phyloP scores from a whole-genome alignment of 768 basidiomycete genomes.

The Lentinus tigrinus region DNA sequence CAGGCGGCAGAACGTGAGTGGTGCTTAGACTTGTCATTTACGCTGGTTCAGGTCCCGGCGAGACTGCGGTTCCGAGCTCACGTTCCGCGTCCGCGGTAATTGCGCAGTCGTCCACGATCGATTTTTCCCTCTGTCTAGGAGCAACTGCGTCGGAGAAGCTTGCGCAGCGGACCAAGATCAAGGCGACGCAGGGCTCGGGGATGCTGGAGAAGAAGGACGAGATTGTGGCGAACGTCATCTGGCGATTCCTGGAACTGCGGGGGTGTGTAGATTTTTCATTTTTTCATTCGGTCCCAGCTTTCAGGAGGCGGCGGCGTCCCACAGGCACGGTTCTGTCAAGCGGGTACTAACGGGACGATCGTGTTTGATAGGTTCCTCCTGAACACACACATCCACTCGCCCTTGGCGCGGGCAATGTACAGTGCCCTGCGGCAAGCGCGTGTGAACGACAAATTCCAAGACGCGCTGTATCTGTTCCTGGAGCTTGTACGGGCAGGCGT shows the following conservation, averaged over 20 bases:
- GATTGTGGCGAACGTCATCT: constrained; percentile 95
- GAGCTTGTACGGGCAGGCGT: constrained; percentile 96
- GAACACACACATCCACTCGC: constrained; percentile 85
- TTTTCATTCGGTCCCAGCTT: neutral
- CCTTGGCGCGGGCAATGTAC: constrained; percentile 90
- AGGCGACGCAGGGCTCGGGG: constrained; percentile 38
- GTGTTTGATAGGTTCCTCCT: constrained; percentile 67
- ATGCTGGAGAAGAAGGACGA: constrained; percentile 97
- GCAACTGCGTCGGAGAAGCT: constrained; percentile 82
- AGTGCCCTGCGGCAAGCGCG: constrained; percentile 73
- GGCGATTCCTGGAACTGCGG: constrained; percentile 95
- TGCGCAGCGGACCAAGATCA: constrained; percentile 78
- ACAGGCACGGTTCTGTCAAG: constrained; percentile 2
- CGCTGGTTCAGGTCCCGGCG: neutral
- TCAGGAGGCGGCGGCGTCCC: neutral
- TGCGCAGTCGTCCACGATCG: constrained; percentile 90
- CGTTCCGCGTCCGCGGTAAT: constrained; percentile 5
- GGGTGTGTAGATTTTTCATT: constrained; percentile 85
- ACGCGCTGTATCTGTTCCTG: constrained; percentile 90
- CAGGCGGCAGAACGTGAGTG: constrained; percentile 90
- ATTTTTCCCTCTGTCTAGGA: constrained; percentile 91
- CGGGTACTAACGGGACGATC: neutral
- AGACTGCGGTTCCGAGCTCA: constrained; percentile 12
- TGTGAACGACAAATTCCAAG: constrained; percentile 98
- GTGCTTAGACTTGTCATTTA: constrained; percentile 7